Conservation (phyloP, 345 rosid genomes). For the Salix suchowensis region DNA sequence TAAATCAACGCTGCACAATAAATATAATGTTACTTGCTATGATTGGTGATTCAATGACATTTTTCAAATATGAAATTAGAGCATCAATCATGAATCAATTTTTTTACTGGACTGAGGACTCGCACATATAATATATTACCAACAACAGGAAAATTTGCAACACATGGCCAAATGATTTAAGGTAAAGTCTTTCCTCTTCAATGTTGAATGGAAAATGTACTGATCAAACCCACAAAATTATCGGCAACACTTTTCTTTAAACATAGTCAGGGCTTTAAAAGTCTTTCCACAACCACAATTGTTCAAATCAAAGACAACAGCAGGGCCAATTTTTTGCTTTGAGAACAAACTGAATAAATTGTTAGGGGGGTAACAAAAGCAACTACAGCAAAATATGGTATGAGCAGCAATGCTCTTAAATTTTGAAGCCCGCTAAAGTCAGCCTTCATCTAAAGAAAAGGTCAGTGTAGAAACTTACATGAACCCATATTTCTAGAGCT, state of each 20-base stretch:
- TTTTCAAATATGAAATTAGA: neutral
- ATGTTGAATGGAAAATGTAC: neutral
- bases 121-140: neutral
- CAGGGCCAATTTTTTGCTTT: neutral
- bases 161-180: neutral
- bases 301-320: neutral
- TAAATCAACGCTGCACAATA: slow-evolving; percentile 23
- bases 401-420: neutral
- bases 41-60: slow-evolving; percentile 4
- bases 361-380: neutral
- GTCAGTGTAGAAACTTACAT: slow-evolving; percentile 22
- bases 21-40: neutral
- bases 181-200: neutral
- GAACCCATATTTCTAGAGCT: slow-evolving; percentile 23
- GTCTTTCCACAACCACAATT: neutral
- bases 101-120: neutral
- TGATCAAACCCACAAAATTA: neutral
- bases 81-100: neutral
- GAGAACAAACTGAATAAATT: neutral
- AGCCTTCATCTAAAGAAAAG: neutral
- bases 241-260: neutral
- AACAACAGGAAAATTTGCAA: neutral
- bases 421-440: neutral
- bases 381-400: neutral
- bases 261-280: neutral